A percentile compares a stretch with the other conserved stretches of the same genome.
Evolutionary conservation across 176 grass and related monocot species (phyloP).

Genomic region (Carex kokanica): DNA sequence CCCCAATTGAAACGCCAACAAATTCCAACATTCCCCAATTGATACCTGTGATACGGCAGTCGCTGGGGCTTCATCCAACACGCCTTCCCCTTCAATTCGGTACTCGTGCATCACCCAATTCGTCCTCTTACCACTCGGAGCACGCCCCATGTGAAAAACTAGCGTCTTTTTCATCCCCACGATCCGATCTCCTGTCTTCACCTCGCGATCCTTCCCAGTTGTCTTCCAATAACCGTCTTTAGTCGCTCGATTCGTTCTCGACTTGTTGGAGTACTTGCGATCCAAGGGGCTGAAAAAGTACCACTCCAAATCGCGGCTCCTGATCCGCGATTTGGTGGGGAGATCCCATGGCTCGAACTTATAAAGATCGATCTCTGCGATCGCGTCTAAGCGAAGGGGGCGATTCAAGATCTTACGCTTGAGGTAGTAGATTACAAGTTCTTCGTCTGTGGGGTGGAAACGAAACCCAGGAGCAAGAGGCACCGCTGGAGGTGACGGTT

Average conservation of each 20-base stretch:
- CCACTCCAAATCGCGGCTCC: constrained; percentile 92
- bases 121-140: constrained; percentile 68
- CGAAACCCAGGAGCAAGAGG: constrained; percentile 55
- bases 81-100: constrained; percentile 31
- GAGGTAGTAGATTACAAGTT: constrained; percentile 87
- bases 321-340: constrained; percentile 63
- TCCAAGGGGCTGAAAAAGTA: constrained; percentile 88
- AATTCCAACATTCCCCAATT: neutral
- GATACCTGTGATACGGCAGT: neutral
- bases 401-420: constrained; percentile 52
- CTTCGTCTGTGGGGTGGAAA: constrained; percentile 49
- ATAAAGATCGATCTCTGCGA: constrained; percentile 93
- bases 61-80: constrained; percentile 2
- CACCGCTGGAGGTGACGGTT: constrained; percentile 24
- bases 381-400: constrained; percentile 63
- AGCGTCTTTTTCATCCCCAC: constrained; percentile 98
- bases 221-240: constrained; percentile 90
- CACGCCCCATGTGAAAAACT: constrained; percentile 79
- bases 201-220: constrained; percentile 87
- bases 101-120: constrained; percentile 99
- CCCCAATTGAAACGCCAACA: neutral
- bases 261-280: constrained; percentile 68
- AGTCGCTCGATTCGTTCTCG: constrained; percentile 81
- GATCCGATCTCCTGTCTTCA: constrained; percentile 39
- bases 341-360: constrained; percentile 91